These are phyloP conservation scores for Pythium apleroticum DNA, from an alignment of 352 stramenopile genomes.

Conservation along the genomic window DNA sequence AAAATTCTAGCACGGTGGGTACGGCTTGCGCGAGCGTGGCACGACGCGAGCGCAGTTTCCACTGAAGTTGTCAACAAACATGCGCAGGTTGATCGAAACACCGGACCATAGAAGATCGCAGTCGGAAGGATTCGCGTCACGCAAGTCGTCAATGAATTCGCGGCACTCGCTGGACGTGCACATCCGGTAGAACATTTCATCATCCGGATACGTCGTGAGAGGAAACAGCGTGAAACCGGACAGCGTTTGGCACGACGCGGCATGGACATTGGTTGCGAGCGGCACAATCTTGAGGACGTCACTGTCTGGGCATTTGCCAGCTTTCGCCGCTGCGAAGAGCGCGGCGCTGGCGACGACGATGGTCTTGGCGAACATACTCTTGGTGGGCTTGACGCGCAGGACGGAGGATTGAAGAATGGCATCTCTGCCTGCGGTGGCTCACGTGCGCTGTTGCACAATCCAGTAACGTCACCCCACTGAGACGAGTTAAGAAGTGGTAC, in stretches of 20 bases:
- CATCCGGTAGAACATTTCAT: not conserved
- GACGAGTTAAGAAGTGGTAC: no score
- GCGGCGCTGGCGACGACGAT: not conserved
- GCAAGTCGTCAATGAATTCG: not conserved
- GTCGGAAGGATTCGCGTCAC: not conserved
- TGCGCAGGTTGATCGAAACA: not conserved
- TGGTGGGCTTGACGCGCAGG: not conserved
- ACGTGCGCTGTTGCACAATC: no score
- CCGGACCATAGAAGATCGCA: not conserved
- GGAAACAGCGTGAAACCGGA: not conserved
- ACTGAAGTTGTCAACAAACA: not conserved
- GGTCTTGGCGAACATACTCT: not conserved
- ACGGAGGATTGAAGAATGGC: not conserved
- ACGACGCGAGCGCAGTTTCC: not conserved
- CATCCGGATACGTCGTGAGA: not conserved
- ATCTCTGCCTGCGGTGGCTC: no score
- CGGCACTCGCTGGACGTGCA: not conserved
- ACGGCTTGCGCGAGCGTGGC: not conserved
- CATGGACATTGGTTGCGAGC: not conserved
- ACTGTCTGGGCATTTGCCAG: not conserved
- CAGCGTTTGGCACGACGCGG: not conserved
- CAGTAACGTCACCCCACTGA: no score
- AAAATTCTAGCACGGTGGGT: not conserved
- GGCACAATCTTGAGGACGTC: not conserved
- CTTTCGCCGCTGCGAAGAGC: not conserved